A percentile compares a stretch with the other conserved stretches of the same genome.
Evolutionary conservation across 176 grass and related monocot species (phyloP).

Genomic region (Musa beccarii): DNA sequence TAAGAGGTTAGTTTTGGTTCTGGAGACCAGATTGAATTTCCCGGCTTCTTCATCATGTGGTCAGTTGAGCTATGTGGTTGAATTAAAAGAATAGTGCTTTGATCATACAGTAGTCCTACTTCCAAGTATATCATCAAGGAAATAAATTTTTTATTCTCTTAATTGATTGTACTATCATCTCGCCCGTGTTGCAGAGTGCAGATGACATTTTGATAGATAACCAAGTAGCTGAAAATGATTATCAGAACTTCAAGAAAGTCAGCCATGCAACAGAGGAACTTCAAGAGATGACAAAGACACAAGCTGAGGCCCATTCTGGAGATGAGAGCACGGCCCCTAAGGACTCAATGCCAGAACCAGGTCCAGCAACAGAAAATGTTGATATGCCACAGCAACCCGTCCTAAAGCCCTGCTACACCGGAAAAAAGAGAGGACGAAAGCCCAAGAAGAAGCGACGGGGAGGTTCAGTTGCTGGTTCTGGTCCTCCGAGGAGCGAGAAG

Average conservation of each 20-base stretch:
- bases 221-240: slow-evolving; percentile 30
- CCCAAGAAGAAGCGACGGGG: slow-evolving; percentile 28
- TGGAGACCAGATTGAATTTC: too few relatives aligned
- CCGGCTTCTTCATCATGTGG: too few relatives aligned
- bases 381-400: slow-evolving; percentile 28
- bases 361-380: slow-evolving; percentile 22
- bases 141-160: not conserved
- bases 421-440: slow-evolving; percentile 49
- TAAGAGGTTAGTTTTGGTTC: too few relatives aligned
- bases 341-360: slow-evolving; percentile 22
- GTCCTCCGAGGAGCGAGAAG: not conserved
- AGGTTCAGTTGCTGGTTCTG: not conserved
- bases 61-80: too few relatives aligned
- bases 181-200: slow-evolving; percentile 38
- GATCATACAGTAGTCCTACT: too few relatives aligned
- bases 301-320: slow-evolving; percentile 35
- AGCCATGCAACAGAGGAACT: slow-evolving; percentile 34
- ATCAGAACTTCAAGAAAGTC: slow-evolving; percentile 33
- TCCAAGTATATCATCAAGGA: not conserved
- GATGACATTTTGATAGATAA: slow-evolving; percentile 90
- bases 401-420: slow-evolving; percentile 50
- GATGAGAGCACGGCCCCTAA: slow-evolving; percentile 51
- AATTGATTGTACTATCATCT: not conserved
- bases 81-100: too few relatives aligned
- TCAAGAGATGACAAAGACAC: slow-evolving; percentile 35